Evolutionary conservation across 345 rosid species (phyloP), one percentile per base, ranked within the genome.

Genomic region (Melastoma malabathricum): DNA sequence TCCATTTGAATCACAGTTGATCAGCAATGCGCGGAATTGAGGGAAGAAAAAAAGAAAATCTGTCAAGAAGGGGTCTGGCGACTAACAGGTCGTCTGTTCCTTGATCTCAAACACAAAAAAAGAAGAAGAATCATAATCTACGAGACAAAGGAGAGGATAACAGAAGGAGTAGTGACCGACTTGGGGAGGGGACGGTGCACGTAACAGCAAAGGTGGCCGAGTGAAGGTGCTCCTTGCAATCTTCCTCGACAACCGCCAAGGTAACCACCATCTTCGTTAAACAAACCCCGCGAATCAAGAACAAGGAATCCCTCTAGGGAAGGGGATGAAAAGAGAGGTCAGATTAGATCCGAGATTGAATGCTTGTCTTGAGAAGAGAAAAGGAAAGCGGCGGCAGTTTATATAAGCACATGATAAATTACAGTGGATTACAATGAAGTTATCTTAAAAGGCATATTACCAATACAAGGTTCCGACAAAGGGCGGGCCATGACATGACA

Each of bases 181-280:
- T 64, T 61, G 23, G 79, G 76, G 34, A 74, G 69, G 19, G 76
- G 39, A 1, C 45, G 41, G 0, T 76, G 75, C 6, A 74, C 76
- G 31, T 71, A 74, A 54, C 79, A 64, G 73, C 69, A 49, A 74
- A 74, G 16, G 76, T 74, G 51, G 69, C 10, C 12, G 41, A 64
- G 66, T 68, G 70, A n/a, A 74, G 48, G 4, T 61, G 58, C 52
- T 59, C 65, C 18, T 74, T 71, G 13, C 62, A 64, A 18, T 70
- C 61, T 25, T 46, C 59, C 23, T 56, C 50, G 1, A 51, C 63
- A 39, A 58, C 50, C 1, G 55, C 63, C 45, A 59, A 62, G 1
- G 73, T 56, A 43, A 74, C 59, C 62, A 54, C 75, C 79, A 74
- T 74, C 9, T 16, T 46, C n/a, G 38, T 15, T 10, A 6, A 10